Conservation (phyloP, 192 early-diverging fungal species). For the Rhizoclosmatium globosum region DNA sequence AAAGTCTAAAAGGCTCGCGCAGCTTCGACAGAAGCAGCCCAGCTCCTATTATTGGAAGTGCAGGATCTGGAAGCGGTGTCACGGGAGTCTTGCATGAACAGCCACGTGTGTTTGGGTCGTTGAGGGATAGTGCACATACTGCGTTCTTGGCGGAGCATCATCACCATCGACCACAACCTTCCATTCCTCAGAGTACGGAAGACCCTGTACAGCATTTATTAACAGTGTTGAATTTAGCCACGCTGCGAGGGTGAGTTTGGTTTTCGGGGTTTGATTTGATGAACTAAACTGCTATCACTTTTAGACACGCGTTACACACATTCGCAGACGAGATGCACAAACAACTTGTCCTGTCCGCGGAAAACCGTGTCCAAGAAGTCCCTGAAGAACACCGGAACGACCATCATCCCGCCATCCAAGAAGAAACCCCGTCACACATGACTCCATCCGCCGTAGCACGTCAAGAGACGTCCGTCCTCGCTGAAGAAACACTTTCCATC, state of each 20-base stretch:
- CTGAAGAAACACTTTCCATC: conserved; percentile 43
- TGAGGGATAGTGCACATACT: conserved; percentile 47
- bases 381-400: conserved; percentile 1
- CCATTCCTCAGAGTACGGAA: conserved; percentile 25
- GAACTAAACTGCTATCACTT: too few species aligned
- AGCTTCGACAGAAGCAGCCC: conserved; percentile 20
- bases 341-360: conserved; percentile 8
- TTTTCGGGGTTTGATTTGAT: too few species aligned
- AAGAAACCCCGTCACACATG: background rate
- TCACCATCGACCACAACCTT: conserved; percentile 11
- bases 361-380: conserved; percentile 2
- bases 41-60: conserved; percentile 18
- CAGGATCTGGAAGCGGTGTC: conserved; percentile 12
- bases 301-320: conserved; percentile 46
- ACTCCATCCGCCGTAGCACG: background rate
- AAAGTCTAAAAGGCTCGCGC: conserved; percentile 11
- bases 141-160: conserved; percentile 41
- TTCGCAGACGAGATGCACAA: conserved; percentile 46
- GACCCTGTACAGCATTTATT: conserved; percentile 37
- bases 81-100: conserved; percentile 16
- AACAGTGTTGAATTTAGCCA: conserved; percentile 48
- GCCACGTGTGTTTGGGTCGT: conserved; percentile 47
- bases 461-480: background rate
- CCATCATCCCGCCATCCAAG: background rate
- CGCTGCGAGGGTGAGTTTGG: conserved; percentile 32